Evolutionary conservation across 495 filamentous ascomycete species (phyloP), one percentile per base, ranked within the genome.

Genomic region (Saxispiralis lemnorum): DNA sequence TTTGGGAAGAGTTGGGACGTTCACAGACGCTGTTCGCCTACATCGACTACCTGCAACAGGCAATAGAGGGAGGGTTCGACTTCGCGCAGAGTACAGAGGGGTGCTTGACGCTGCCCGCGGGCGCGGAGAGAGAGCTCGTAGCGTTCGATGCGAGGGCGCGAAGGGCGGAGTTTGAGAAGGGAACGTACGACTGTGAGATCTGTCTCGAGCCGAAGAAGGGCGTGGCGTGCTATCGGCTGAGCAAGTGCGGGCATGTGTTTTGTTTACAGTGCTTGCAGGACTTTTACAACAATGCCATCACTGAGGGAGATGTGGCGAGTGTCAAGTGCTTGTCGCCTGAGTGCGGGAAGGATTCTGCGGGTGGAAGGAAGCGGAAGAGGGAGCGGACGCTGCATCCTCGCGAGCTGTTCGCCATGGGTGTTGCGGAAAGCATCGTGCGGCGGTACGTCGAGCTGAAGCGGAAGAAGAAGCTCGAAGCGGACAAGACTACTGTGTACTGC

Each of bases 131-230:
- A 11, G 66, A 69, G 1, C 63, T 96, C n/a, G 55, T 93, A 32
- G 79, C 84, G 44, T 86, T 80, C 53, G 79, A 94, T 54, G 75
- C 72, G 39, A 73, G 76, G 39, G 76, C 81, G 1, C 78, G 77
- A 50, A 67, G 70, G 13, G 71, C 75, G 17, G 74, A 72, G 12
- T 97, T 95, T 49, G 78, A 87, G 46, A 71, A 75, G 43, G 81
- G 76, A 43, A 93, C 85, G 0, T 95, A 86, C 51, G 77, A 89
- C 35, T 97, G 89, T 52, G 83, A 79, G 0, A 74, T 97, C 10
- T 97, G 89, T 57, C 65, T 59, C 63, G 86, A 95, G 57, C 85
- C 86, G 0, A 95, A 95, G 57, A 95, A 94, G 59, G 89, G 89
- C 3, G 51, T 63, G 0, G 71, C 66, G 18, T 96, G 89, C 59